These are phyloP conservation scores for Yarrowia divulgata DNA, from an alignment of 805 yeast species.

Conservation along the genomic window DNA sequence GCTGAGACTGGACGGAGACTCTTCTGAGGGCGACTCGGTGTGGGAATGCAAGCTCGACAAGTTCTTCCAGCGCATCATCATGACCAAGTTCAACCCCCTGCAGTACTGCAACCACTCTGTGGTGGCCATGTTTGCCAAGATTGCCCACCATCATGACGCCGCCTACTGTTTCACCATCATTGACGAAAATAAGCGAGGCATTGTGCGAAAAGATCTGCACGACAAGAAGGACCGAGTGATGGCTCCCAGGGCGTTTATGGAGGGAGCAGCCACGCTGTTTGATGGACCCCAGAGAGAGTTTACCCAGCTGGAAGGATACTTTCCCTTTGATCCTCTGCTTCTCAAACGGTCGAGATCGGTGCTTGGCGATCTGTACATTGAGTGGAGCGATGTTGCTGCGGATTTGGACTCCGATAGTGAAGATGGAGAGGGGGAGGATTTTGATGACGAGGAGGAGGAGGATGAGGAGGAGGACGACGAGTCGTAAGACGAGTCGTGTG, in stretches of 20 bases:
- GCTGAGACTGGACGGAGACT: slow-evolving; percentile 54
- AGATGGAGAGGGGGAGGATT: slow-evolving; percentile 53
- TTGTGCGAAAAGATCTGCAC: slow-evolving; percentile 50
- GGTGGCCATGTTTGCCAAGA: slow-evolving; percentile 89
- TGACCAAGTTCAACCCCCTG: slow-evolving; percentile 90
- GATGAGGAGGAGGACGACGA: slow-evolving; percentile 17
- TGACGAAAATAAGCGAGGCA: slow-evolving; percentile 83
- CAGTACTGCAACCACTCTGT: slow-evolving; percentile 94
- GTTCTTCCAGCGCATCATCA: slow-evolving; percentile 83
- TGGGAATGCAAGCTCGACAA: slow-evolving; percentile 88
- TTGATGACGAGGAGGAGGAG: slow-evolving; percentile 47
- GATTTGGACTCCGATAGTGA: slow-evolving; percentile 57
- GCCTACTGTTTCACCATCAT: slow-evolving; percentile 94
- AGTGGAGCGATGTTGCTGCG: slow-evolving; percentile 82
- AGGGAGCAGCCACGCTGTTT: slow-evolving; percentile 43
- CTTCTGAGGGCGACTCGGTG: slow-evolving; percentile 42
- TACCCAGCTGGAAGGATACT: slow-evolving; percentile 89
- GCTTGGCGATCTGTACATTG: slow-evolving; percentile 67
- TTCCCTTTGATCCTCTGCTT: slow-evolving; percentile 93
- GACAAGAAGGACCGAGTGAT: not conserved
- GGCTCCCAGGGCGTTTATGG: slow-evolving; percentile 45
- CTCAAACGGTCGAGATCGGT: slow-evolving; percentile 65
- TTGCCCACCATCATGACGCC: slow-evolving; percentile 86
- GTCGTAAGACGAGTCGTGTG: slow-evolving; percentile 1
- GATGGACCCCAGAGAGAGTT: slow-evolving; percentile 72